A percentile compares a stretch with the other conserved stretches of the same genome.
These are phyloP conservation scores for Herpetomonas samuelpessoai DNA, from an alignment of 208 protist genomes.

Conservation along the genomic window DNA sequence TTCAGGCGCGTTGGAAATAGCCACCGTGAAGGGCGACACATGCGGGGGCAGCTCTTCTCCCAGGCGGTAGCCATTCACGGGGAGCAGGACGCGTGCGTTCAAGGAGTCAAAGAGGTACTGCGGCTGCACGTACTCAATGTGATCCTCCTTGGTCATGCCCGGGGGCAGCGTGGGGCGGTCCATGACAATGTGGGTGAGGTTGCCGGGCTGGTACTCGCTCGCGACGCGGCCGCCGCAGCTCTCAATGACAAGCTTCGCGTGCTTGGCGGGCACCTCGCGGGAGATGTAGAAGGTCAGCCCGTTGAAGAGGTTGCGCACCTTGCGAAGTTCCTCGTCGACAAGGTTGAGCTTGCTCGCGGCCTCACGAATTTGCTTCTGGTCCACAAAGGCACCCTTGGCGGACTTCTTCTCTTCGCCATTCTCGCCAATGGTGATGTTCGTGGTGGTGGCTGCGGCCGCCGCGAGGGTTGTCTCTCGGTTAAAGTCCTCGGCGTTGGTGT, in stretches of 20 bases:
- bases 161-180: constrained; percentile 76
- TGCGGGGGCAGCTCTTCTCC: constrained; percentile 91
- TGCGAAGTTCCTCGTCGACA: constrained; percentile 53
- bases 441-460: constrained; percentile 5
- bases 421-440: background rate
- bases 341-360: constrained; percentile 36
- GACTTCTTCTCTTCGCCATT: constrained; percentile 9
- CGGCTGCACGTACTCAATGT: constrained; percentile 94
- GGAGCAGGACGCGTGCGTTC: constrained; percentile 89
- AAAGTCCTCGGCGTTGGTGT: constrained; percentile 54
- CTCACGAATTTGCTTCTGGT: constrained; percentile 22
- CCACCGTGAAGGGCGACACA: constrained; percentile 90
- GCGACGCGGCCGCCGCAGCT: constrained; percentile 85
- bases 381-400: constrained; percentile 19
- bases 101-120: constrained; percentile 97
- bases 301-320: constrained; percentile 61
- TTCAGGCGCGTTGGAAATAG: constrained; percentile 78
- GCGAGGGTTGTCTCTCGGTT: constrained; percentile 4
- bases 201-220: constrained; percentile 56
- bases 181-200: constrained; percentile 86
- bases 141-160: constrained; percentile 41
- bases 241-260: constrained; percentile 88
- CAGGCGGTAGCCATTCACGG: constrained; percentile 81
- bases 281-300: constrained; percentile 86
- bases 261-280: constrained; percentile 88